Evolutionary conservation across 179 eudicot genomes (phyloP).

Genomic region (Beta macrorhiza): DNA sequence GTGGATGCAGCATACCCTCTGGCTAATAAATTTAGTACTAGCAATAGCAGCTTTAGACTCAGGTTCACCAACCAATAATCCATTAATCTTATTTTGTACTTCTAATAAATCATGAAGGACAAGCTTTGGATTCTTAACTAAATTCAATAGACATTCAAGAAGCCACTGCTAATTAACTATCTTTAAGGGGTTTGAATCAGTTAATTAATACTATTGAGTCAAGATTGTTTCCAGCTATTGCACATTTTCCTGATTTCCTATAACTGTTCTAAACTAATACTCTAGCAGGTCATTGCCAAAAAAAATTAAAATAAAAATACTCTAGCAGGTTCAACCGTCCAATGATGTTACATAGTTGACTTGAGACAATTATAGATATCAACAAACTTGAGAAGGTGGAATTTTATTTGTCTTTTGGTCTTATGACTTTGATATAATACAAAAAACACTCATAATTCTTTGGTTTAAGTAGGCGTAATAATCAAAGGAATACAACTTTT

Average conservation of each 20-base stretch:
- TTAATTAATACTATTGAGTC: not conserved
- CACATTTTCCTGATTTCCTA: not conserved
- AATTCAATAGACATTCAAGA: not conserved
- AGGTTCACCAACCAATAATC: not conserved
- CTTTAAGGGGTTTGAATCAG: not conserved
- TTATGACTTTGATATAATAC: too few species aligned
- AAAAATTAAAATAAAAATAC: not conserved
- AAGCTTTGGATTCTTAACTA: not conserved
- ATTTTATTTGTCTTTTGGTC: not conserved
- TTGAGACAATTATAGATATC: not conserved
- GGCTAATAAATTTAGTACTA: not conserved
- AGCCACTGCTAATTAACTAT: not conserved
- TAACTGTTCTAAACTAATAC: not conserved
- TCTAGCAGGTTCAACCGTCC: not conserved
- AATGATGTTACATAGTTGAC: not conserved
- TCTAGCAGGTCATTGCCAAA: not conserved
- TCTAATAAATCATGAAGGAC: not conserved
- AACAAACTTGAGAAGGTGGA: not conserved
- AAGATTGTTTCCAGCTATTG: not conserved
- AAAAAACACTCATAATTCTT: too few species aligned
- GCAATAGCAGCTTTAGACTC: not conserved
- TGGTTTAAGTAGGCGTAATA: too few species aligned
- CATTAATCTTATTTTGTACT: not conserved
- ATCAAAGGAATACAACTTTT: too few species aligned
- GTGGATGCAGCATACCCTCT: not conserved